phyloP scores from a whole-genome alignment of 106 monocot genomes.

The Dioscorea alata region DNA sequence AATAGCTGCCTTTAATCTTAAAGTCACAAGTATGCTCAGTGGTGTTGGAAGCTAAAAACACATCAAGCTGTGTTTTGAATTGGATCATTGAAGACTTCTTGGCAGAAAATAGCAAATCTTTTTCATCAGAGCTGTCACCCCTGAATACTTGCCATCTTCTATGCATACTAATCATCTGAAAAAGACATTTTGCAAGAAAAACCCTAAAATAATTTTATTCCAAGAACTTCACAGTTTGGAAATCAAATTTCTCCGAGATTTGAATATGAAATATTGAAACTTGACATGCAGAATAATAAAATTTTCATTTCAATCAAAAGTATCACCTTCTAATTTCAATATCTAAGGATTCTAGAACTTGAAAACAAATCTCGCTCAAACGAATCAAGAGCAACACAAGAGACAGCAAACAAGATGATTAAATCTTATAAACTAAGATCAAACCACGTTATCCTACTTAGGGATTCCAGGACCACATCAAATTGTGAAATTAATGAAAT shows the following conservation, averaged over 20 bases:
- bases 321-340: too few relatives aligned
- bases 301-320: too few relatives aligned
- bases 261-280: too few relatives aligned
- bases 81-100: slow-evolving; percentile 21
- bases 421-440: background rate
- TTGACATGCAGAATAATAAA: too few relatives aligned
- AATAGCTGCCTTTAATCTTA: slow-evolving; percentile 23
- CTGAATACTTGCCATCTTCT: slow-evolving; percentile 16
- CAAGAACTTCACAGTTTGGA: too few relatives aligned
- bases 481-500: background rate
- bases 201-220: too few relatives aligned
- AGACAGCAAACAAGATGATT: too few relatives aligned
- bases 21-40: slow-evolving; percentile 16
- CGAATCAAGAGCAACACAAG: too few relatives aligned
- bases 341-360: too few relatives aligned
- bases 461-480: background rate
- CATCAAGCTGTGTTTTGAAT: slow-evolving; percentile 20
- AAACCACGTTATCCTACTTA: background rate
- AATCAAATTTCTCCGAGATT: too few relatives aligned
- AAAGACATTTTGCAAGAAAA: background rate
- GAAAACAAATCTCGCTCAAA: too few relatives aligned
- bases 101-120: slow-evolving; percentile 13
- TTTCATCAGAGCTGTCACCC: slow-evolving; percentile 14
- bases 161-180: slow-evolving; percentile 19
- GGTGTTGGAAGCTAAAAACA: slow-evolving; percentile 21